Evolutionary conservation across 352 stramenopile genomes (phyloP), one percentile per base, ranked within the genome.

Genomic region (Pythium angustatum): DNA sequence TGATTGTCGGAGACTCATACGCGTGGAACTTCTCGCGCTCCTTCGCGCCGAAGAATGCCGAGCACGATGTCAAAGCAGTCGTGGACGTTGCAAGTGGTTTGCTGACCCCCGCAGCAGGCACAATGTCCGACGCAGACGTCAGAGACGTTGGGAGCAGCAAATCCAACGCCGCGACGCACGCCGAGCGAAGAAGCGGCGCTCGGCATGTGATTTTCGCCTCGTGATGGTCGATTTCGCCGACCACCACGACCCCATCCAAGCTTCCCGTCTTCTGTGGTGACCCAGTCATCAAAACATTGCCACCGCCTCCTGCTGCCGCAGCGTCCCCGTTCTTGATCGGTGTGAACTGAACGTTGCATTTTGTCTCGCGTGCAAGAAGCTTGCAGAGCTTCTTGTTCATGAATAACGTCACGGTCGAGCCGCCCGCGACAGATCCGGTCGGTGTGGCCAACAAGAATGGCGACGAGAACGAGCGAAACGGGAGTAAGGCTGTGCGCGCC

Each of bases 1-100:
- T 77, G 44, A 91, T 91, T 6, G 79, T 69, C 3, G 81, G 83
- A 0, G 83, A 91, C 61, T 91, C 79, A 47, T 91, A 91, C 12
- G 79, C 76, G 47, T 82, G 88, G 49, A 88, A 91, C 48, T 62
- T 67, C 41, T 91, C 83, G 8, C 71, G 68, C 1, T 91, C 83
- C 54, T 75, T 83, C 17, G 69, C 66, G 2, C 56, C 51, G 45
- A 81, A 82, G 26, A 75, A 68, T n/a, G 71, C 54, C 11, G 61
- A 24, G 30, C 53, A 69, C 2, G 62, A 69, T 17, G 57, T 43
- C 22, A 58, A 28, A 3, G 21, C 33, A 17, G 26, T 3, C 5
- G 60, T 28, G 0, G 38, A 55, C n/a, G 21, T 31, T 2, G 38
- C 12, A 17, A 8, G 5, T 11, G 10, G 27, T 30, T 33, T 21